phyloP scores from a whole-genome alignment of 768 basidiomycete species.

The Trametes villosa region DNA sequence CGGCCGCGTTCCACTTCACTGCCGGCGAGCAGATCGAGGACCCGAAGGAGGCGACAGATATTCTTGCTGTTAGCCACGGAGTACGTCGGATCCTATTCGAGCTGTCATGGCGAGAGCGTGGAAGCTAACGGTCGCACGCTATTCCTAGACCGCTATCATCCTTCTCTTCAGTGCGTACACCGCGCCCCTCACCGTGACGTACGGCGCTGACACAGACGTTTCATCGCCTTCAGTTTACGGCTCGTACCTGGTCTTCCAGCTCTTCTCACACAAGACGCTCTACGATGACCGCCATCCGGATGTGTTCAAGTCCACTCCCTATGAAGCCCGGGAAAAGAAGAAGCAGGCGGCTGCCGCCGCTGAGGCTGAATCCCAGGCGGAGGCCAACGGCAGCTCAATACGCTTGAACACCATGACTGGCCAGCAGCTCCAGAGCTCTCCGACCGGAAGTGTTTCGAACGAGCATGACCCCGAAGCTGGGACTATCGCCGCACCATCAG shows the following conservation, averaged over 20 bases:
- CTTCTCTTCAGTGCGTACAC: conserved; percentile 52
- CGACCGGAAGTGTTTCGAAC: background rate
- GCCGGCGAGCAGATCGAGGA: conserved; percentile 31
- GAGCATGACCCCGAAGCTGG: conserved; percentile 20
- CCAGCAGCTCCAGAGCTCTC: conserved; percentile 17
- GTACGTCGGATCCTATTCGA: conserved; percentile 35
- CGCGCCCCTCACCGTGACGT: background rate
- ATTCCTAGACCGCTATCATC: conserved; percentile 52
- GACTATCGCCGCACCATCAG: conserved; percentile 10
- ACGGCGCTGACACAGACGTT: background rate
- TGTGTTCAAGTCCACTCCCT: conserved; percentile 31
- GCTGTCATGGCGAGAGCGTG: background rate
- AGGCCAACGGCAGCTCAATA: conserved; percentile 15
- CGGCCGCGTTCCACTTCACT: conserved; percentile 78
- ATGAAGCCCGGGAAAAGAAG: conserved; percentile 20
- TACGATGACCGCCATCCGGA: conserved; percentile 43
- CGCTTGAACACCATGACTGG: background rate
- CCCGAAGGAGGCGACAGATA: conserved; percentile 43
- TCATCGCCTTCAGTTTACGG: conserved; percentile 49
- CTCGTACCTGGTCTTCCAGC: conserved; percentile 56
- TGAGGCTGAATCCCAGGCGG: background rate
- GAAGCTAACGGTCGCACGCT: conserved; percentile 4
- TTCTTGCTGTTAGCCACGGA: conserved; percentile 56
- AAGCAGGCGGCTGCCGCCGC: background rate
- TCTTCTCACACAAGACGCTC: conserved; percentile 58